Evolutionary conservation across 139 green algal species (phyloP), one percentile per base, ranked within the genome.

Genomic region (Chlamydomonas schloesseri): DNA sequence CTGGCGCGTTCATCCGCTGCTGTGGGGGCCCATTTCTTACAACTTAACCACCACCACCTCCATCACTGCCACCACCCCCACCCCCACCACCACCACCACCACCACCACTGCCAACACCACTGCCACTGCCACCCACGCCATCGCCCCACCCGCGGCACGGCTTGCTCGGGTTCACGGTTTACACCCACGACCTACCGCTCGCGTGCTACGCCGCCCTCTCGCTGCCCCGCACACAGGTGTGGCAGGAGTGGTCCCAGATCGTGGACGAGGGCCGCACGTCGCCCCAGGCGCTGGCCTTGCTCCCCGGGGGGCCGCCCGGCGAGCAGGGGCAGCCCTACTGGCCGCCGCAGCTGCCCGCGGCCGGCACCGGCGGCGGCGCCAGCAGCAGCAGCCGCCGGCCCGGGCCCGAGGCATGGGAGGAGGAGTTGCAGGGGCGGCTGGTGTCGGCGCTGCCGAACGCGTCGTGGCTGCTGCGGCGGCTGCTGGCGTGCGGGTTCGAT

Each of bases 241-340:
- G 46, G 69, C 21, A 73, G 69, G 42, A n/a, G 31, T 78, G 29
- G 29, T 8, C 18, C 1, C 33, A 11, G 4, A 29, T 21, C n/a
- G 26, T 21, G 1, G n/a, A 21, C 6, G 14, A 37, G 26, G 17
- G n/a, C n/a, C 21, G n/a, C n/a, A 23, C n/a, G 24, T 23, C 65
- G n/a, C 13, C 29, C 8, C 8, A 2, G 60, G 24, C 60, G 55
- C 55, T 64, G 55, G 3, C 20, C 20, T 64, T 23, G 6, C 24
- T 68, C 18, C 9, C 10, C 60, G 60, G 24, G 26, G 62, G 10
- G 2, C 26, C 64, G 24, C n/a, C 68, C n/a, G n/a, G n/a, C n/a
- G n/a, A n/a, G n/a, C n/a, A n/a, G 18, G 21, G 29, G 28, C 76
- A 83, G 57, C 76, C 76, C 26, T 83, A 73, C 76, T 83, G 76